These are phyloP conservation scores for Trametes polyzona DNA, from an alignment of 1,284 basidiomycete species.

Conservation along the genomic window DNA sequence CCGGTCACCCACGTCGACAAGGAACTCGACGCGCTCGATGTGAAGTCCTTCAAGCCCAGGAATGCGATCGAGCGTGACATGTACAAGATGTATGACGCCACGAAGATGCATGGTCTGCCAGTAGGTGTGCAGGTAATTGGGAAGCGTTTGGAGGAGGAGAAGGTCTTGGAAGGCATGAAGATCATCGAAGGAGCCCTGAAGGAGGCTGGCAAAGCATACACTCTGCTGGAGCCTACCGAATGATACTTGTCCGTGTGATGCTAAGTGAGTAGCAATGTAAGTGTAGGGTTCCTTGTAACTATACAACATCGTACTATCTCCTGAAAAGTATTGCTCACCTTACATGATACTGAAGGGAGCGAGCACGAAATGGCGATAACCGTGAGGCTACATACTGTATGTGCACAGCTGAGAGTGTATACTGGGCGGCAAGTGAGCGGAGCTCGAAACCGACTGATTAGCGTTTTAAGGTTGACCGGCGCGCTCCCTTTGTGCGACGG, in stretches of 20 bases:
- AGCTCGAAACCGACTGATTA: no score
- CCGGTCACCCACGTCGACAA: slow-evolving; percentile 74
- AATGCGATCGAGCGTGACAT: slow-evolving; percentile 33
- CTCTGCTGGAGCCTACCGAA: slow-evolving; percentile 20
- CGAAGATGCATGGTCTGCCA: slow-evolving; percentile 68
- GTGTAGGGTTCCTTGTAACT: no score
- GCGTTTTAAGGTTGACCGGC: no score
- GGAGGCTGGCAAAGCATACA: slow-evolving; percentile 30
- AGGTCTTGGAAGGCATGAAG: slow-evolving; percentile 53
- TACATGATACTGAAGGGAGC: no score
- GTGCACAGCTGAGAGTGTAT: no score
- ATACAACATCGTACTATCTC: no score
- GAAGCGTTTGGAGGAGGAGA: slow-evolving; percentile 64
- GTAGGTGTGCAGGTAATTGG: slow-evolving; percentile 69
- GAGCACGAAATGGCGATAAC: no score
- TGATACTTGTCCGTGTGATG: not conserved
- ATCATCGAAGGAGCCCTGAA: slow-evolving; percentile 36
- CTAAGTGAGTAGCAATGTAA: no score
- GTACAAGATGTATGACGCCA: slow-evolving; percentile 57
- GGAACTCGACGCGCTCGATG: slow-evolving; percentile 51
- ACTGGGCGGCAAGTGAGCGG: no score
- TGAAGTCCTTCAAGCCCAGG: slow-evolving; percentile 38
- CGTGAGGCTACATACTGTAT: no score
- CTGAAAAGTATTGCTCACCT: no score
- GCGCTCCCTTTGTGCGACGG: no score